Conservation (phyloP, 2,329 filamentous ascomycete genomes). For the Grosmannia clavigera region DNA sequence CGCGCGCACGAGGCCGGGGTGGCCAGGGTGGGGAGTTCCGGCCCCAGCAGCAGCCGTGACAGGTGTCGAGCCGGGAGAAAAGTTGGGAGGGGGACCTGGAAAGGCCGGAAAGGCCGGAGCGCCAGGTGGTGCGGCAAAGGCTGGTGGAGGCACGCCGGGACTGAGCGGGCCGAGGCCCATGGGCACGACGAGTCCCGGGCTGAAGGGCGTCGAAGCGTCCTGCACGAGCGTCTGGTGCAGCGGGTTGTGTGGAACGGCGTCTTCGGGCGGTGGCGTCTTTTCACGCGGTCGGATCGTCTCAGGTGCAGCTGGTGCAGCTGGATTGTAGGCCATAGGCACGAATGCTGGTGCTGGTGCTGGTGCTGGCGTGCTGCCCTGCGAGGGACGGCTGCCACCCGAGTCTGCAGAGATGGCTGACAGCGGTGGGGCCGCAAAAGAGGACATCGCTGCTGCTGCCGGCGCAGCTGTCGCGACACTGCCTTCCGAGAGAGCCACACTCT, state of each 20-base stretch:
- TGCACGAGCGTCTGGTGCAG: constrained; percentile 44
- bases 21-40: constrained; percentile 18
- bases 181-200: constrained; percentile 36
- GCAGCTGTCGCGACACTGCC: constrained; percentile 10
- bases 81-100: constrained; percentile 26
- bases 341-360: not conserved
- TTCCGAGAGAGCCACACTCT: constrained; percentile 56
- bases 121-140: constrained; percentile 25
- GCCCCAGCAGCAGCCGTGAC: no score
- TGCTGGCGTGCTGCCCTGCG: not conserved
- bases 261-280: constrained; percentile 67
- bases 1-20: constrained; percentile 32
- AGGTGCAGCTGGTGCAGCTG: constrained; percentile 62
- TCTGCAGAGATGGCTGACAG: constrained; percentile 4
- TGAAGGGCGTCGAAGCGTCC: constrained; percentile 41
- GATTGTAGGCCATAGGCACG: constrained; percentile 62
- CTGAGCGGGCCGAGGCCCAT: constrained; percentile 31
- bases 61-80: not conserved
- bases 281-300: constrained; percentile 61
- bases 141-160: constrained; percentile 23
- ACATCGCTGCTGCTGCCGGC: constrained; percentile 20
- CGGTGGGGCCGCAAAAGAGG: constrained; percentile 29
- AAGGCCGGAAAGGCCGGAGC: constrained; percentile 29
- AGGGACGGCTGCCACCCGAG: not conserved
- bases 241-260: constrained; percentile 43